Conservation (phyloP, 345 rosid species). For the Eucalyptus urophylla region DNA sequence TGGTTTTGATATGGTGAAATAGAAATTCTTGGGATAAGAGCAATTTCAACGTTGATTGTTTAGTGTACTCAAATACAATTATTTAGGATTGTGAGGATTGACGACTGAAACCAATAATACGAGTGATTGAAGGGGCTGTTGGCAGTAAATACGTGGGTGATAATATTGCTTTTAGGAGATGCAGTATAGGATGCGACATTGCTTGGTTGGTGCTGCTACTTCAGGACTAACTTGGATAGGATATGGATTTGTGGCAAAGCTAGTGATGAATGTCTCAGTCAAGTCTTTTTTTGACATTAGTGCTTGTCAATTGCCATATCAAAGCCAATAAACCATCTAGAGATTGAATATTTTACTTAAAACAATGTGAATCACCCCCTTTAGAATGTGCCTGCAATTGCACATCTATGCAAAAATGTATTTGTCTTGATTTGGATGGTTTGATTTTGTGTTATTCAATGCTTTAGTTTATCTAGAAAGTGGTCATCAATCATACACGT, state of each 20-base stretch:
- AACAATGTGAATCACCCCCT: neutral
- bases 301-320: neutral
- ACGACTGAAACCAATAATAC: neutral
- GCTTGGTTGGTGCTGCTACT: neutral
- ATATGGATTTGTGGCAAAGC: neutral
- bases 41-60: neutral
- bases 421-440: neutral
- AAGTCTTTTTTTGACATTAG: neutral
- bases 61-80: neutral
- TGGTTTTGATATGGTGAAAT: neutral
- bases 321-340: neutral
- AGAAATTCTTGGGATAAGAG: neutral
- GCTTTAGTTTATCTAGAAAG: neutral
- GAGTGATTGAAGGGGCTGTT: neutral
- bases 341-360: neutral
- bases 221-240: neutral
- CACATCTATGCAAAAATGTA: neutral
- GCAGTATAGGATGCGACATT: neutral
- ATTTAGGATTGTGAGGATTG: neutral
- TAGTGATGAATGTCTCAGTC: neutral
- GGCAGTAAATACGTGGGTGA: neutral
- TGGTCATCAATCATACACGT: neutral
- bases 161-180: neutral
- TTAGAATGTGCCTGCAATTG: neutral
- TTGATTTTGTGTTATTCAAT: neutral